These are phyloP conservation scores for Mucor racemosus DNA, from an alignment of 371 early-diverging fungal species.

Conservation along the genomic window DNA sequence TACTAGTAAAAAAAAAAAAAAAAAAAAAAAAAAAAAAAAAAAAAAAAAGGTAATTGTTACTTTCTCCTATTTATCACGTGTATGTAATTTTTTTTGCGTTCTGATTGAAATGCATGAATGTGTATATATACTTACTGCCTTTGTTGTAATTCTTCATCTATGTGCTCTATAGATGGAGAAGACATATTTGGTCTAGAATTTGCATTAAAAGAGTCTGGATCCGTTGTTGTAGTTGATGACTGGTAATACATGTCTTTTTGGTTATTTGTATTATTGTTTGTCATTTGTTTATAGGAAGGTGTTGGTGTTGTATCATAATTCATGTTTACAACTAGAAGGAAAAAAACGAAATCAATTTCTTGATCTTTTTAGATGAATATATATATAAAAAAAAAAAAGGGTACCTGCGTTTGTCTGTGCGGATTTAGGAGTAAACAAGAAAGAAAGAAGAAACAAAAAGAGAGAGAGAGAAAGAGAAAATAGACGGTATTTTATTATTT, in stretches of 20 bases:
- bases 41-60: not conserved
- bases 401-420: constrained; percentile 29
- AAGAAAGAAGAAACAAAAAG: not conserved
- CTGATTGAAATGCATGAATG: constrained; percentile 24
- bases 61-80: constrained; percentile 9
- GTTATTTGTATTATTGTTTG: not conserved
- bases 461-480: not conserved
- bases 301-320: constrained; percentile 25
- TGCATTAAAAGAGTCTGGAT: not conserved
- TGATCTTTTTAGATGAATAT: not conserved
- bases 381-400: not conserved
- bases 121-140: constrained; percentile 30
- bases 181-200: not conserved
- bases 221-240: not conserved
- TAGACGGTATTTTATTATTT: constrained; percentile 11
- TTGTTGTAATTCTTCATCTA: constrained; percentile 37
- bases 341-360: not conserved
- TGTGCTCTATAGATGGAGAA: not conserved
- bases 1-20: constrained; percentile 15
- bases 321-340: constrained; percentile 11
- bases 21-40: not conserved
- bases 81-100: constrained; percentile 5
- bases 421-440: constrained; percentile 7
- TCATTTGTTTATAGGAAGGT: constrained; percentile 10
- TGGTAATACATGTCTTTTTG: constrained; percentile 10